Conservation (phyloP, 768 basidiomycete genomes). For the Agaricus sinodeliciosus region DNA sequence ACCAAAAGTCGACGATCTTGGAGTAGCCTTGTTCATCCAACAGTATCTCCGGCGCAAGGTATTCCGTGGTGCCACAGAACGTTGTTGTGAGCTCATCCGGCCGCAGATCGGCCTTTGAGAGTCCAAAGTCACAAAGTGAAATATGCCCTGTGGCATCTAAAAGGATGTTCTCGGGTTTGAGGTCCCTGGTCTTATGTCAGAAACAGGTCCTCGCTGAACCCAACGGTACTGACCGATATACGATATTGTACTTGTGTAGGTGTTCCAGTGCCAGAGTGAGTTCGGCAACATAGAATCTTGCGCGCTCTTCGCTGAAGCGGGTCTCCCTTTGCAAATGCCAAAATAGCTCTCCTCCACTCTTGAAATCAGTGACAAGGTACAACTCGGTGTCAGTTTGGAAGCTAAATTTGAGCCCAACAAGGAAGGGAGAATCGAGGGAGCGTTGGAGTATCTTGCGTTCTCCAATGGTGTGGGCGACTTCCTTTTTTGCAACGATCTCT, state of each 20-base stretch:
- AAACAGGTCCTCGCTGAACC: background rate
- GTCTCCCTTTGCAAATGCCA: conserved; percentile 98
- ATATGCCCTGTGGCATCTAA: conserved; percentile 98
- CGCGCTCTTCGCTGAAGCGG: conserved; percentile 86
- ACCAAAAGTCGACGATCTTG: conserved; percentile 99
- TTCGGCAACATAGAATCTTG: conserved; percentile 95
- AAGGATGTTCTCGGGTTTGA: conserved; percentile 98
- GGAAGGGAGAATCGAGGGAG: conserved; percentile 90
- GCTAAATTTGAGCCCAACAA: conserved; percentile 96
- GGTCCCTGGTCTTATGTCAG: conserved; percentile 46
- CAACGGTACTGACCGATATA: conserved; percentile 61
- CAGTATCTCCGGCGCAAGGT: conserved; percentile 97
- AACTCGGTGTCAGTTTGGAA: conserved; percentile 96
- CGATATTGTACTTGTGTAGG: conserved; percentile 95
- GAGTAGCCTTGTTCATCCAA: conserved; percentile 98
- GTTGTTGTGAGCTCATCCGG: conserved; percentile 97
- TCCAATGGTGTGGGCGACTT: conserved; percentile 98
- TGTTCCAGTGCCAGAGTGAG: conserved; percentile 93
- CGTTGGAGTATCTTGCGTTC: conserved; percentile 98
- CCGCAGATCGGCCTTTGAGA: conserved; percentile 92
- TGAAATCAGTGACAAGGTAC: conserved; percentile 97
- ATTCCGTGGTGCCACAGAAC: conserved; percentile 98
- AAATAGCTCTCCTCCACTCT: conserved; percentile 96
- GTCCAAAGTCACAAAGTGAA: conserved; percentile 95
- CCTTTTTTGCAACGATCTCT: conserved; percentile 98